Conservation (phyloP, 2,329 filamentous ascomycete species). For the Nannizzia gypsea region DNA sequence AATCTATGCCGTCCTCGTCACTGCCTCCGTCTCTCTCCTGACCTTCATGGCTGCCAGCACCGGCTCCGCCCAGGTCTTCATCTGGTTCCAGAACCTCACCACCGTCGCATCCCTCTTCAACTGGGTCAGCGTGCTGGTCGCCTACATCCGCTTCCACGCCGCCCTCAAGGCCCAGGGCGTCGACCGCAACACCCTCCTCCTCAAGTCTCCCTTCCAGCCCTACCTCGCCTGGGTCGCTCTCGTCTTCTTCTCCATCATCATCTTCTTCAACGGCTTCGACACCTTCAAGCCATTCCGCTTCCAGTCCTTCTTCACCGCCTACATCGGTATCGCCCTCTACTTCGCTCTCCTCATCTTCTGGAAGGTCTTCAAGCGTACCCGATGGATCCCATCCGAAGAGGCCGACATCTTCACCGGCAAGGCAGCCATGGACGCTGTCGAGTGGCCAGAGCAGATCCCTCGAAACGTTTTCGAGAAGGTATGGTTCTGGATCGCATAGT, state of each 20-base stretch:
- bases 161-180: slow-evolving; percentile 32
- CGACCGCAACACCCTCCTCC: slow-evolving; percentile 25
- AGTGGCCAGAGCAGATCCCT: slow-evolving; percentile 15
- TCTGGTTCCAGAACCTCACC: slow-evolving; percentile 37
- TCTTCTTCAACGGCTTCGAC: slow-evolving; percentile 53
- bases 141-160: slow-evolving; percentile 37
- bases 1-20: slow-evolving; percentile 31
- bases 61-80: slow-evolving; percentile 31
- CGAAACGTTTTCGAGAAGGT: slow-evolving; percentile 16
- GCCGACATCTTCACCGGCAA: slow-evolving; percentile 21
- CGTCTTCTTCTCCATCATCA: slow-evolving; percentile 47
- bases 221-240: slow-evolving; percentile 52
- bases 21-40: slow-evolving; percentile 32
- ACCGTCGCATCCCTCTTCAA: slow-evolving; percentile 36
- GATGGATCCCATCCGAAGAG: slow-evolving; percentile 12
- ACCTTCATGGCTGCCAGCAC: slow-evolving; percentile 35
- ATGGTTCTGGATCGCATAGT: slow-evolving; percentile 17
- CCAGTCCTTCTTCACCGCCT: slow-evolving; percentile 38
- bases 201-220: slow-evolving; percentile 37
- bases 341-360: slow-evolving; percentile 26
- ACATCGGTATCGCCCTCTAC: slow-evolving; percentile 33
- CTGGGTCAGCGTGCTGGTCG: slow-evolving; percentile 36
- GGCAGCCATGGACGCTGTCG: slow-evolving; percentile 18
- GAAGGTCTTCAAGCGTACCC: slow-evolving; percentile 20
- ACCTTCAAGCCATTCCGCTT: slow-evolving; percentile 26